Percentiles rank a stretch among this genome's conserved stretches.
Conservation (phyloP, 73 alveolate species). For the Effrenium voratum region DNA sequence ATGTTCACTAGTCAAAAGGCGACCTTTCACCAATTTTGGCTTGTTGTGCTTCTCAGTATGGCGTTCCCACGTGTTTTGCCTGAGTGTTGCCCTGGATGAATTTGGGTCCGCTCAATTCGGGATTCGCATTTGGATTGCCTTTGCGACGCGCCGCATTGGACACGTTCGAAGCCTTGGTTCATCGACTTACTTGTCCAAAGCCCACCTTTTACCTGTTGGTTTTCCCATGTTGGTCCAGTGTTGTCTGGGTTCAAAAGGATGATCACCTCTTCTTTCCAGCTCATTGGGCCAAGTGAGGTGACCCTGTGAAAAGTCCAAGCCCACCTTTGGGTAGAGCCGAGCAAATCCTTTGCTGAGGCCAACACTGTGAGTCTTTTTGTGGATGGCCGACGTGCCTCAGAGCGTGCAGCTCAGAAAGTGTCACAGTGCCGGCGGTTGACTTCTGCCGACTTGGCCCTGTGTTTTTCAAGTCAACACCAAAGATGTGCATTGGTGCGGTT, state of each 20-base stretch:
- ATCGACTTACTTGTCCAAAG: not conserved
- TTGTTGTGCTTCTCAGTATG: too few relatives aligned
- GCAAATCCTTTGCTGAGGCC: not conserved
- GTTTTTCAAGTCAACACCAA: not conserved
- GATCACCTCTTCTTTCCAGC: not conserved
- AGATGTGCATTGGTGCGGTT: not conserved
- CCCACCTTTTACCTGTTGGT: not conserved
- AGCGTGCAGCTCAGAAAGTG: not conserved
- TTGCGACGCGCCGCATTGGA: too few relatives aligned
- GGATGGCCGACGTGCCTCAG: conserved; percentile 40
- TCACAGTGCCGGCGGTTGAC: not conserved
- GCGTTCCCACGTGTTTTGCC: too few relatives aligned
- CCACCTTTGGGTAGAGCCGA: not conserved
- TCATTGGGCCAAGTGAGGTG: not conserved
- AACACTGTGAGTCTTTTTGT: conserved; percentile 46
- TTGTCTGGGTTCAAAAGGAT: not conserved
- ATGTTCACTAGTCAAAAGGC: too few relatives aligned
- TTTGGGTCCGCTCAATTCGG: too few relatives aligned
- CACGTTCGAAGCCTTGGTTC: not conserved
- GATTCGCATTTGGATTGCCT: too few relatives aligned
- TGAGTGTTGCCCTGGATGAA: too few relatives aligned
- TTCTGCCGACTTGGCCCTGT: not conserved
- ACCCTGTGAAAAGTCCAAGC: not conserved
- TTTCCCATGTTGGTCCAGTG: not conserved
- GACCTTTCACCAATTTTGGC: too few relatives aligned